These are phyloP conservation scores for Neurospora sp. DNA, from an alignment of 495 filamentous ascomycete genomes.

Conservation along the genomic window DNA sequence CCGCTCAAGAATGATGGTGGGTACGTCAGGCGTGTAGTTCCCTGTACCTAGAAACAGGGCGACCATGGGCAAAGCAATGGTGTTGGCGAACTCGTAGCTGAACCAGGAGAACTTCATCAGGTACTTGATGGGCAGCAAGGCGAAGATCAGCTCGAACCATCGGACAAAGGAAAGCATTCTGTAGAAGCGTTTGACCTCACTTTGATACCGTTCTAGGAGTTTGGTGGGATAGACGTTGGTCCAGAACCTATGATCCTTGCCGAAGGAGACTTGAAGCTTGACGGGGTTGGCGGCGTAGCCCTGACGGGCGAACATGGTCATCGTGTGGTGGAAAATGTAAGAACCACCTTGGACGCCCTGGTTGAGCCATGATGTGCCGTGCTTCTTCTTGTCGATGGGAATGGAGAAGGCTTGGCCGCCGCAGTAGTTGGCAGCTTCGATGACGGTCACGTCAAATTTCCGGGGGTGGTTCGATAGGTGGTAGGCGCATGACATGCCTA, in stretches of 20 bases:
- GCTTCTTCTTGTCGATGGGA: conserved; percentile 51
- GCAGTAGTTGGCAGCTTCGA: conserved; percentile 56
- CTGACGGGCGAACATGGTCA: conserved; percentile 65
- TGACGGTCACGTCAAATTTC: conserved; percentile 62
- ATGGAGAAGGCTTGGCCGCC: conserved; percentile 83
- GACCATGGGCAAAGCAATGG: conserved; percentile 59
- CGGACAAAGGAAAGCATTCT: conserved; percentile 57
- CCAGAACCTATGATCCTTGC: conserved; percentile 71
- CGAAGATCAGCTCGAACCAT: conserved; percentile 61
- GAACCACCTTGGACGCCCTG: conserved; percentile 80
- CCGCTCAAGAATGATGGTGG: conserved; percentile 63
- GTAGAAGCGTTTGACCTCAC: conserved; percentile 57
- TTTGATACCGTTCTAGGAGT: conserved; percentile 49
- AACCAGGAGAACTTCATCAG: conserved; percentile 64
- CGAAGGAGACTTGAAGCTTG: conserved; percentile 70
- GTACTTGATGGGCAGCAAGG: conserved; percentile 58
- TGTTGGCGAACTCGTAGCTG: conserved; percentile 62
- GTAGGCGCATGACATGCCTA: conserved; percentile 58
- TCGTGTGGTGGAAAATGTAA: conserved; percentile 69
- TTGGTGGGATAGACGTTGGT: conserved; percentile 69
- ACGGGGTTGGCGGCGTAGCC: conserved; percentile 59
- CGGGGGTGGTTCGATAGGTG: conserved; percentile 65
- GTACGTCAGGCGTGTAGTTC: conserved; percentile 70
- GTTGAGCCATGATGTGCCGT: conserved; percentile 70
- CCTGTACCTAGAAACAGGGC: conserved; percentile 73